phyloP scores from a whole-genome alignment of 805 yeast genomes.

The Myxozyma lipomycoides region DNA sequence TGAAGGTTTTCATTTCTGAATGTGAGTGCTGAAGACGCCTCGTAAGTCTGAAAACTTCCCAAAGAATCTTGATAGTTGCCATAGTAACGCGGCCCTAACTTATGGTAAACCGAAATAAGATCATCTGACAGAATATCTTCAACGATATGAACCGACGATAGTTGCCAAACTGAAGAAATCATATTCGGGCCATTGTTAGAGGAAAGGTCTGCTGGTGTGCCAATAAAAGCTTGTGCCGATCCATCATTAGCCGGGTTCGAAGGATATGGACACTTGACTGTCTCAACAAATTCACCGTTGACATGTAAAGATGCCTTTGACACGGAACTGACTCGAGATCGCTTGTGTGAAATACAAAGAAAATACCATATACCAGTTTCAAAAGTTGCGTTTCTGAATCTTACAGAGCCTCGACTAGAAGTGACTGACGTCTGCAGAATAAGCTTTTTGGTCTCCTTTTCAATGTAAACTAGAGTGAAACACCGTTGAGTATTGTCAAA shows the following conservation, averaged over 20 bases:
- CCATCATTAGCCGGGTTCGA: constrained; percentile 27
- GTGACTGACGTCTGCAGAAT: constrained; percentile 25
- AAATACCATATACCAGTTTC: constrained; percentile 30
- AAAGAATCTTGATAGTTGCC: constrained; percentile 32
- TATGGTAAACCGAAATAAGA: constrained; percentile 27
- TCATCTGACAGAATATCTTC: constrained; percentile 29
- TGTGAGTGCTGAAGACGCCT: constrained; percentile 31
- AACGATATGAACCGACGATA: constrained; percentile 27
- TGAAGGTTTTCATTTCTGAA: constrained; percentile 25
- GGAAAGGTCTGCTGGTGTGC: constrained; percentile 26
- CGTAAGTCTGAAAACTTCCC: constrained; percentile 31
- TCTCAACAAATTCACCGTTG: constrained; percentile 28
- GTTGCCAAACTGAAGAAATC: constrained; percentile 20
- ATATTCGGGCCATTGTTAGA: constrained; percentile 16
- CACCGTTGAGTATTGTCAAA: constrained; percentile 27
- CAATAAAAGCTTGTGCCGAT: constrained; percentile 23
- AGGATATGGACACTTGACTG: constrained; percentile 30
- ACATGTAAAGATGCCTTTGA: constrained; percentile 30
- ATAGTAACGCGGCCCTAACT: constrained; percentile 30
- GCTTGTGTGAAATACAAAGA: constrained; percentile 26
- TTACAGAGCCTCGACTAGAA: constrained; percentile 22
- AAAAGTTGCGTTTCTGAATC: constrained; percentile 25
- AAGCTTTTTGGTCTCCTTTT: constrained; percentile 24
- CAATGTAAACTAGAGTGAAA: constrained; percentile 27
- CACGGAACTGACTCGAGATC: constrained; percentile 24